Base-by-base conservation (phyloP, 2,329 filamentous ascomycete genomes). In the Blastomyces parvus region DNA sequence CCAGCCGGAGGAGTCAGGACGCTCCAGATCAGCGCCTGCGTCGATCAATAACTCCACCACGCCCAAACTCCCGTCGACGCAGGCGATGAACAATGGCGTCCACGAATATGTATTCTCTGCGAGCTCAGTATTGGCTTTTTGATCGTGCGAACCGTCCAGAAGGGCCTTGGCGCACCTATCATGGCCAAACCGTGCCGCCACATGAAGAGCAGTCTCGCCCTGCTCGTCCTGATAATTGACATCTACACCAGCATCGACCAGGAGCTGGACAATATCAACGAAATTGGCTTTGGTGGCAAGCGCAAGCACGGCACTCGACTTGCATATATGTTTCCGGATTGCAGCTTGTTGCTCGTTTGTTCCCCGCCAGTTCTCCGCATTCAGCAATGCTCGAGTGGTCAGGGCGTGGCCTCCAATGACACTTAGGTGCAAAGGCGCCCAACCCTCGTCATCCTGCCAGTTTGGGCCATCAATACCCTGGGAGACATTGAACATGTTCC, bases 401-500 rank as follows among this genome's bases (percentile, higher is more conserved):
- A 92, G 79, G 2, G 90, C 86, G 74, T 99, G 94, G 0, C 93
- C 93, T 52, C 90, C 91, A 58, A 96, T 89, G 33, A 97, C 93
- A 70, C 89, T 91, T 55, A 99, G 83, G 78, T 99, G 93, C 52
- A 99, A 80, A 0, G 94, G 94, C 11, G 92, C 90, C 74, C 88
- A 91, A 22, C 94, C 93, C 70, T 97, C 94, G 25, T 86, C 84
- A 72, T 99, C 94, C 76, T 97, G 93, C 93, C 93, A 97, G 65
- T 87, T 82, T 0, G 85, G 82, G 0, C 90, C 89, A 73, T 97
- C 93, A 59, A 99, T 95, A 11, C 92, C 92, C 66, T 91, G 82
- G 44, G 86, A 85, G 36, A 92, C 86, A 70, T 96, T 84, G 71
- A 96, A 96, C 69, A 95, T 87, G 19, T 84, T 84, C 93, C 93